Base-by-base conservation (phyloP, 1,284 basidiomycete species). In the Moesziomyces aphidis region DNA sequence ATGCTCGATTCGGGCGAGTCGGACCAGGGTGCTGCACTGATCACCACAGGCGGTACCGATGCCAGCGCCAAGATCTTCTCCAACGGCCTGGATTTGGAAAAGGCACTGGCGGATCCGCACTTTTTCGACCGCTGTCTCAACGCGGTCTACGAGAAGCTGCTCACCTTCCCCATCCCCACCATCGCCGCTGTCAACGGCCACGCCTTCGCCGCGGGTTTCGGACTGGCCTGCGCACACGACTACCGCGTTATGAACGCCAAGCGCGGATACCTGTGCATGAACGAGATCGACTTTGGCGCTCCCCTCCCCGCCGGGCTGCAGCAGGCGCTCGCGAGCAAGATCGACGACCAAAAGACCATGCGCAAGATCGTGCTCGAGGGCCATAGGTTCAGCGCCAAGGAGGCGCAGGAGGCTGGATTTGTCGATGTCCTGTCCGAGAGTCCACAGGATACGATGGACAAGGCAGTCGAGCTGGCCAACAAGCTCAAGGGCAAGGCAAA, bases 121-220 rank as follows among this genome's bases (percentile, higher is more conserved):
- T 95, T 94, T 86, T 93, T 84, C 63, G 81, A 84, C 59, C 56
- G 58, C 10, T 69, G 67, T 44, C 74, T 84, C 49, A 75, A 95
- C 85, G 88, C 88, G 48, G 85, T 82, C 23, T 82, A 75, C 44
- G 53, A 76, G 84, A 87, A 86, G 42, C 72, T 86, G 17, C 72
- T 87, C 52, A 85, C 86, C 7, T 87, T 87, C 77, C 86, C 86
- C 8, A 79, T 88, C 58, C 78, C 86, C 47, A 93, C 91, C 5
- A 89, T 97, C 68, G 93, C 93, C 31, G 93, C 93, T 4, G 90
- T 97, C 79, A 96, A 95, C 81, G 95, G 95, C 0, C 95, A 97
- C 82, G 91, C 91, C 61, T 97, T 94, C 83, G 95, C 95, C 3
- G 95, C 89, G 13, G 95, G 90, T 19, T 90, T 93, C 82, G 90